Conservation (phyloP, 176 grass and related monocot species). For the Oryza punctata region DNA sequence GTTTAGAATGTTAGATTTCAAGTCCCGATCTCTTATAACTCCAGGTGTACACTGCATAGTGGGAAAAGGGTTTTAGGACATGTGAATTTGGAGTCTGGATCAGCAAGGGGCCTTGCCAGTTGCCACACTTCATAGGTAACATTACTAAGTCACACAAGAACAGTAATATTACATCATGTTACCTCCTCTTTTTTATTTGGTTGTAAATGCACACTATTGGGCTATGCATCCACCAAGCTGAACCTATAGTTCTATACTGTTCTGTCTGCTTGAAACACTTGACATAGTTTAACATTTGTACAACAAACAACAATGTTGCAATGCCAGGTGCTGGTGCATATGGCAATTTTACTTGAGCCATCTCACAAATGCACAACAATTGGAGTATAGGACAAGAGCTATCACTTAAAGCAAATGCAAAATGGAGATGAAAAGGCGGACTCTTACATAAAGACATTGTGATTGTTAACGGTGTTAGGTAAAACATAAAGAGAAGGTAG, state of each 20-base stretch:
- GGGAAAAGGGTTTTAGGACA: neutral
- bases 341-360: neutral
- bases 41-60: neutral
- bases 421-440: neutral
- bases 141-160: neutral
- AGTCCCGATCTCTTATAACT: neutral
- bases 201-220: neutral
- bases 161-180: neutral
- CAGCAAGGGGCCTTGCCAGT: neutral
- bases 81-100: neutral
- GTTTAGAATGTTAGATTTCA: slow-evolving; percentile 6
- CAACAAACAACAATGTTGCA: neutral
- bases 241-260: neutral
- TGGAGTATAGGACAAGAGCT: neutral
- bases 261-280: neutral
- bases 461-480: neutral
- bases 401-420: slow-evolving; percentile 10
- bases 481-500: neutral
- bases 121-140: neutral
- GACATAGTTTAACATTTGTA: neutral
- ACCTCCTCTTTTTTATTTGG: neutral
- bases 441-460: neutral
- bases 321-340: slow-evolving; percentile 12
- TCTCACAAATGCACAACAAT: slow-evolving; percentile 20
- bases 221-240: neutral